Base-by-base conservation (phyloP, 83 land plant genomes). In the Isoetes engelmannii region DNA sequence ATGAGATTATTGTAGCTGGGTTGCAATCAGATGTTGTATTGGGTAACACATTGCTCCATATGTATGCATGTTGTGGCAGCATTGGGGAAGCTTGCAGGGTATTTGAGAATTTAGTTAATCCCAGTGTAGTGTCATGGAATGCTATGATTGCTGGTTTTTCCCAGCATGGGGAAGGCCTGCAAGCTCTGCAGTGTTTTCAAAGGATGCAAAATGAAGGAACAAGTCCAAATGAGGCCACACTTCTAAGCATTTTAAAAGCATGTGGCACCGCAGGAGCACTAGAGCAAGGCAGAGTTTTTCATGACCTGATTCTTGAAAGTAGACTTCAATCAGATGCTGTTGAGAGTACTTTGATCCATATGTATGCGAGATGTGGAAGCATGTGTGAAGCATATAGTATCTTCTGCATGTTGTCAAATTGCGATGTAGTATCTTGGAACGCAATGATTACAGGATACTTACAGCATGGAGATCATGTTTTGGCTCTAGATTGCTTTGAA, bases 161-260 rank as follows among this genome's bases (percentile, higher is more conserved):
- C 7, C 37, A 63, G 7, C 13, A 37, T 63, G 44, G 44, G 6
- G 43, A 15, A 43, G 45, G 47, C 37, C 37, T 0, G 1, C 37
- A 28, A 20, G 61, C 61, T 58, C 41, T 58, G 20, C 41, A 6
- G 12, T 13, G 20, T 58, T 41, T 58, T 7, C 6, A 8, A 13
- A 58, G 37, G 13, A 58, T 58, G 61, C 13, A 20, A n/a, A 7
- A 58, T 7, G 37, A n/a, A 58, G 61, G 61, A 58, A 58, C 4
- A 41, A n/a, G 7, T 58, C 12, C 13, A 7, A 41, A 58, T 1
- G 37, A 58, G 37, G 7, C 61, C 20, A 20, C 13, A 8, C 45
- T 63, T 37, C 3, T 63, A 6, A 17, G 41, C 45, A 63, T 63
- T 63, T 63, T 63, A 28, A 63, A 63, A 20, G 65, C 37, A 5